Evolutionary conservation across 2,329 filamentous ascomycete genomes (phyloP), one percentile per base, ranked within the genome.

Genomic region (Cyanodermella asteris): DNA sequence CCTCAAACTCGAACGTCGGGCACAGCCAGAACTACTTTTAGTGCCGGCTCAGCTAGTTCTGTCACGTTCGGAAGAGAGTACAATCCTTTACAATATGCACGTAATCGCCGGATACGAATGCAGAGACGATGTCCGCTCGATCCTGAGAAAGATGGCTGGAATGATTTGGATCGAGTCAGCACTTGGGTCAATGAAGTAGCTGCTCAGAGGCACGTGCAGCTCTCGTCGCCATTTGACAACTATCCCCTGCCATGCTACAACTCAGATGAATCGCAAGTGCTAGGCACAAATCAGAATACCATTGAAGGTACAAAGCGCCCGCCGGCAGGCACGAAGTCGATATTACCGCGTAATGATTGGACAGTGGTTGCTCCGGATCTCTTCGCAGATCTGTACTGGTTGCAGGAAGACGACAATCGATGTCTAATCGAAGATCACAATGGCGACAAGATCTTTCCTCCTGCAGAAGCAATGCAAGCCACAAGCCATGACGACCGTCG

Each of bases 81-180:
- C 44, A 91, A 97, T 43, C 87, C 84, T 4, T 51, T 97, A 13
- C 87, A 94, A 46, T 80, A 80, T 37, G 75, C 94, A 28, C 72
- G 87, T 12, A 94, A 97, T 42, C 65, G 84, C 23, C 84, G 82
- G 43, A 64, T 87, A 8, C 64, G 87, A 33, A 72, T 73, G 14
- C 64, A 82, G 10, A 77, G 90, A 48, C 65, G 77, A 20, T 71
- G 64, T 34, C 50, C 62, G 1, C 71, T 91, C 17, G 67, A 87
- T 38, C 69, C 75, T 10, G 69, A 78, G 32, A 57, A 60, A 2
- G 71, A 76, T 36, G 77, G 76, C 1, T 94, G 90, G 53, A 59
- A 65, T 19, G 71, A 93, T 44, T 55, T 77, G 2, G 56, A 64
- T 4, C 64, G 56, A 22, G 77, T 91, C 6, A 64, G 64, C 25